A percentile compares a stretch with the other conserved stretches of the same genome.
phyloP scores from a whole-genome alignment of 345 rosid genomes.

The Euphorbia lathyris region DNA sequence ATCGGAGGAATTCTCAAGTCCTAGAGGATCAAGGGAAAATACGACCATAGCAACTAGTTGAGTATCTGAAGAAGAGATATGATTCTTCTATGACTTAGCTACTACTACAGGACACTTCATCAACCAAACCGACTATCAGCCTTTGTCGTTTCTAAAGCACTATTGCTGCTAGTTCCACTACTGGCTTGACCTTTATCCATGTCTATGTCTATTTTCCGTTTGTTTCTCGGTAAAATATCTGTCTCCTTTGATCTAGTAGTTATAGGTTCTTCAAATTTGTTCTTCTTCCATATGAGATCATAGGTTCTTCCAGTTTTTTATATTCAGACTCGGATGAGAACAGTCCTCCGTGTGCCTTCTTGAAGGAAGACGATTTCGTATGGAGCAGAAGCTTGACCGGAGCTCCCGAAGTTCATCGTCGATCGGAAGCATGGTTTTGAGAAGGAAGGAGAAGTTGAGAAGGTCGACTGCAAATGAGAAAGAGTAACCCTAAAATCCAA shows the following conservation, averaged over 20 bases:
- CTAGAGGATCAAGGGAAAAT: conserved; percentile 56
- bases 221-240: conserved; percentile 11
- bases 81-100: conserved; percentile 66
- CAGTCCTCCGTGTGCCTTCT: too few relatives aligned
- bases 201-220: conserved; percentile 13
- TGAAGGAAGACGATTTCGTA: too few relatives aligned
- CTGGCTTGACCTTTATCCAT: conserved; percentile 49
- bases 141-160: conserved; percentile 52
- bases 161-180: conserved; percentile 24
- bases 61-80: conserved; percentile 46
- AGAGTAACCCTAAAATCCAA: too few relatives aligned
- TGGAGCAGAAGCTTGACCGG: too few relatives aligned
- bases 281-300: neutral
- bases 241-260: neutral
- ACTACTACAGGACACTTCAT: conserved; percentile 89
- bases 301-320: too few relatives aligned
- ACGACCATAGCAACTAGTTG: conserved; percentile 61
- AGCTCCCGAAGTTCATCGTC: too few relatives aligned
- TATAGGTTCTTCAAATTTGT: conserved; percentile 14
- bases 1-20: conserved; percentile 41
- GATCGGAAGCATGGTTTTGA: too few relatives aligned
- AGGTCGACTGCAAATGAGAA: too few relatives aligned
- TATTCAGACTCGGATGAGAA: too few relatives aligned
- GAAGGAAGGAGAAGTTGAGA: too few relatives aligned
- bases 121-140: conserved; percentile 73